Evolutionary conservation across 441 rosid species (phyloP).

Genomic region (Pelargonium cotyledonis): DNA sequence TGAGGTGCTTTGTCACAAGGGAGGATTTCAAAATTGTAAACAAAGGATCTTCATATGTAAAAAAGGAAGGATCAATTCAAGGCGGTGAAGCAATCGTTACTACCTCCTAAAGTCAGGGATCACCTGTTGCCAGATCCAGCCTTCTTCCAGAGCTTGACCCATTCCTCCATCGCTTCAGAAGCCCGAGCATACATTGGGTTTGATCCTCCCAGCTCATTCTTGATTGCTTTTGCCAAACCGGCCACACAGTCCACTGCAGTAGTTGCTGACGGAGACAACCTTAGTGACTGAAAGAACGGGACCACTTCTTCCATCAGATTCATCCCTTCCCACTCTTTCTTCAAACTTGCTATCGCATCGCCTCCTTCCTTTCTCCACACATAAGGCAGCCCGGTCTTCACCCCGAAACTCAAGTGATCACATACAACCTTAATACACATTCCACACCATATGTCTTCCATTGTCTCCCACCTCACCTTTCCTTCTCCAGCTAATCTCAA

Average conservation of each 20-base stretch:
- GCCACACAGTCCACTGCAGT: slow-evolving; percentile 61
- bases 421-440: slow-evolving; percentile 80
- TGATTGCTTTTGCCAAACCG: slow-evolving; percentile 58
- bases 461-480: slow-evolving; percentile 87
- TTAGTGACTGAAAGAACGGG: slow-evolving; percentile 70
- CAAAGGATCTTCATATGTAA: not conserved
- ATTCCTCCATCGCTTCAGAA: slow-evolving; percentile 67
- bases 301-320: slow-evolving; percentile 89
- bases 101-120: slow-evolving; percentile 15
- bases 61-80: not conserved
- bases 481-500: slow-evolving; percentile 77
- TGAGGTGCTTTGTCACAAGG: no score
- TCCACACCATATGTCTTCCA: slow-evolving; percentile 92
- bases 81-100: slow-evolving; percentile 1
- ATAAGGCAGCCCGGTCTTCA: slow-evolving; percentile 82
- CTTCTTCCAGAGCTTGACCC: slow-evolving; percentile 73
- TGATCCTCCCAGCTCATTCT: slow-evolving; percentile 53
- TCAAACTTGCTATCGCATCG: slow-evolving; percentile 68
- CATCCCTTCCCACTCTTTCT: slow-evolving; percentile 96
- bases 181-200: slow-evolving; percentile 53
- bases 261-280: slow-evolving; percentile 44
- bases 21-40: not conserved
- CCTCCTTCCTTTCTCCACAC: slow-evolving; percentile 90
- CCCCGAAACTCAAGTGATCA: slow-evolving; percentile 76
- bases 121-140: slow-evolving; percentile 32